These are phyloP conservation scores for Trametes maxima DNA, from an alignment of 768 basidiomycete species.

Conservation along the genomic window DNA sequence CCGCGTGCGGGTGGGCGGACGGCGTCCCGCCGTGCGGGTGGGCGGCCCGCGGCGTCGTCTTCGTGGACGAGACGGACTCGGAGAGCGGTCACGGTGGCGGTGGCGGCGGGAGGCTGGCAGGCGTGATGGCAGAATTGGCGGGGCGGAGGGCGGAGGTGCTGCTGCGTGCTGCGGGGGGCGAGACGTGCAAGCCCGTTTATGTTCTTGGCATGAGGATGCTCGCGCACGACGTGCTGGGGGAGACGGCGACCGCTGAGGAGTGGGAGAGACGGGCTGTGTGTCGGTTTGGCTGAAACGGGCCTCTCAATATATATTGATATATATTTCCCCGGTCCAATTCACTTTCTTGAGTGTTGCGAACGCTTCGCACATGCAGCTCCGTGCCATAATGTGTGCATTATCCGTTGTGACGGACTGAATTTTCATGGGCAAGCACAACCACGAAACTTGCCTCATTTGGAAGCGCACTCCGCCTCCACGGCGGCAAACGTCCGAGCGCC, in stretches of 20 bases:
- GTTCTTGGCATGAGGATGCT: constrained; percentile 25
- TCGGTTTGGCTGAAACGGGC: constrained; percentile 20
- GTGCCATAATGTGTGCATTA: no score
- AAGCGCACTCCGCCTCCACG: neutral
- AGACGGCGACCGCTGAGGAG: constrained; percentile 9
- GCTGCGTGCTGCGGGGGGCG: neutral
- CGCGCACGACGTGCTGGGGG: constrained; percentile 20
- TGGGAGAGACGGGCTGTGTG: constrained; percentile 23
- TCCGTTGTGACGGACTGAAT: no score
- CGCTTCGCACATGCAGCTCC: neutral
- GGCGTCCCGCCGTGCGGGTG: constrained; percentile 10
- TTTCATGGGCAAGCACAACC: neutral
- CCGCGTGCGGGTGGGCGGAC: constrained; percentile 47
- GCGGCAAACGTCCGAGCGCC: neutral
- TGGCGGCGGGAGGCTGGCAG: constrained; percentile 1
- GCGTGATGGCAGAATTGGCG: constrained; percentile 6
- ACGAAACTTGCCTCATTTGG: neutral
- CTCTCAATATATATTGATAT: neutral
- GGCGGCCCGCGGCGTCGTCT: constrained; percentile 30
- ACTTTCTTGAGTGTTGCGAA: no score
- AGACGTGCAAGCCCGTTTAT: constrained; percentile 20
- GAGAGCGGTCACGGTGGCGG: neutral
- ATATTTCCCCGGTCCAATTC: no score
- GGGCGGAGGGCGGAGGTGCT: constrained; percentile 3
- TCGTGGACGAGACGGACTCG: constrained; percentile 25